phyloP scores from a whole-genome alignment of 2,329 filamentous ascomycete species.

The Epichloe festucae region DNA sequence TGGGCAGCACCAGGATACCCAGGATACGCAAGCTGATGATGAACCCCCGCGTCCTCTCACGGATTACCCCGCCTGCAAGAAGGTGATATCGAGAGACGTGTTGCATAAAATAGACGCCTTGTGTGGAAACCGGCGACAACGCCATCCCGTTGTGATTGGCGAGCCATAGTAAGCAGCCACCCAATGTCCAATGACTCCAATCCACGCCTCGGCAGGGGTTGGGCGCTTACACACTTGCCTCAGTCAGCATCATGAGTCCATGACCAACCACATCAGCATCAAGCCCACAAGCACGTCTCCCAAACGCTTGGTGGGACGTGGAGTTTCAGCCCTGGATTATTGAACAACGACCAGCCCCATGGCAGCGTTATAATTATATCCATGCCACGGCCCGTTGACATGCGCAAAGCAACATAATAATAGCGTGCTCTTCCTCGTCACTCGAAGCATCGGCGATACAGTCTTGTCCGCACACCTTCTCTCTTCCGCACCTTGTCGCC shows the following conservation, averaged over 20 bases:
- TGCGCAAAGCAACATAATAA: background rate
- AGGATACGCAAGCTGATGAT: no score
- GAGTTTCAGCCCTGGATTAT: background rate
- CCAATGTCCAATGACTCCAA: no score
- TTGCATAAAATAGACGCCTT: constrained; percentile 18
- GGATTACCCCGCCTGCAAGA: constrained; percentile 3
- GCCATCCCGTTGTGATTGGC: constrained; percentile 17
- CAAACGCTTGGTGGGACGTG: background rate
- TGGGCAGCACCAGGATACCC: background rate
- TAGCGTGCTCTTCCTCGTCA: background rate
- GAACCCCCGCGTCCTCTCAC: background rate
- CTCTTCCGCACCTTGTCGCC: background rate
- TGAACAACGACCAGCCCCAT: no score
- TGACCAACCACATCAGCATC: constrained; percentile 1
- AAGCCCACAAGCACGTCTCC: background rate
- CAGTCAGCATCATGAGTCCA: background rate
- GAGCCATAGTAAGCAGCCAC: background rate
- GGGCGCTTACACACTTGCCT: constrained; percentile 15
- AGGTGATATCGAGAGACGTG: constrained; percentile 5
- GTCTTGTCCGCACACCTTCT: background rate
- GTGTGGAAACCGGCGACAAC: constrained; percentile 15
- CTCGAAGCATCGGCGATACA: background rate
- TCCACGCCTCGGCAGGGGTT: constrained; percentile 6
- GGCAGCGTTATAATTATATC: background rate
- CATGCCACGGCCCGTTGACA: no score